Evolutionary conservation across 257 asterid species (phyloP).

Genomic region (Striga asiatica): DNA sequence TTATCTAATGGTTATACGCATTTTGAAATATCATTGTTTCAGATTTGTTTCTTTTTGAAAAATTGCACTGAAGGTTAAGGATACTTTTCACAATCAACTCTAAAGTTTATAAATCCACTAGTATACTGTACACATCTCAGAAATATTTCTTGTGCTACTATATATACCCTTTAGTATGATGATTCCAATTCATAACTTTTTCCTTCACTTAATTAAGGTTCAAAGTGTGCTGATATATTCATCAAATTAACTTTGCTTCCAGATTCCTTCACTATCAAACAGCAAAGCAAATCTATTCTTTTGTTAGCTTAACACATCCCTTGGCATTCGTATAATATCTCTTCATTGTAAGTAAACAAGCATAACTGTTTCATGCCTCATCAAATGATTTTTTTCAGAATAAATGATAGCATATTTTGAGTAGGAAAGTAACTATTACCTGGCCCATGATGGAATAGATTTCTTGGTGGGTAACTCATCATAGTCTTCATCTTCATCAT

Average conservation of each 20-base stretch:
- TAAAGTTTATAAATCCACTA: not conserved
- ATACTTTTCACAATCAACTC: not conserved
- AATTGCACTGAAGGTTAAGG: not conserved
- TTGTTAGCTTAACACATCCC: conserved; percentile 1
- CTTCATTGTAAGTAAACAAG: not conserved
- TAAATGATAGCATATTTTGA: not conserved
- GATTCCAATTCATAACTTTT: not conserved
- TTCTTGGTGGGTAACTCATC: conserved; percentile 49
- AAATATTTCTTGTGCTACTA: conserved; percentile 4
- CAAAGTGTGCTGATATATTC: not conserved
- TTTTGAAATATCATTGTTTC: too few species aligned
- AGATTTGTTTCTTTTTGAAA: not conserved
- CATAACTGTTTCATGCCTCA: not conserved
- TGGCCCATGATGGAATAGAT: conserved; percentile 88
- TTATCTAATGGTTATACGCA: too few species aligned
- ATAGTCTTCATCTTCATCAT: conserved; percentile 72
- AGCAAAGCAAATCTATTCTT: not conserved
- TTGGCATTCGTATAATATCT: not conserved
- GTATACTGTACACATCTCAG: not conserved
- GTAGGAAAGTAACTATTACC: conserved; percentile 33
- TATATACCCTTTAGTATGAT: not conserved
- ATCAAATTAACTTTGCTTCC: not conserved
- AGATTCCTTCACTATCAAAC: not conserved
- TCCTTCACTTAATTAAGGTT: not conserved
- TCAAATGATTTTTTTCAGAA: too few species aligned